phyloP scores from a whole-genome alignment of 306 rosid genomes.

The Lablab purpureus region DNA sequence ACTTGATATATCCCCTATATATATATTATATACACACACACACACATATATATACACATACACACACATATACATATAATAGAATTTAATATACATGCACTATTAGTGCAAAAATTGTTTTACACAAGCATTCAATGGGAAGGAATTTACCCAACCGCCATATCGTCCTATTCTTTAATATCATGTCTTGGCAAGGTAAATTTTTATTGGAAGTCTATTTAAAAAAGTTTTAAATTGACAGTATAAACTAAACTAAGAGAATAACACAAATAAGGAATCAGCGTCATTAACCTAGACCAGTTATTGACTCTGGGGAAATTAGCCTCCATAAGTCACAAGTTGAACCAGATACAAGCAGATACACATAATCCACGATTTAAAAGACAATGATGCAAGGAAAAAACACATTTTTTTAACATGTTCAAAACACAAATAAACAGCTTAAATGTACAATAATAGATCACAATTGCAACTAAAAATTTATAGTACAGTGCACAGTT shows the following conservation, averaged over 20 bases:
- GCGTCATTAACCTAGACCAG: neutral
- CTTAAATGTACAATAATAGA: neutral
- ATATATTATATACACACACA: too few relatives aligned
- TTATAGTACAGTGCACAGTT: neutral
- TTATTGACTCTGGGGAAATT: neutral
- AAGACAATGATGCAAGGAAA: neutral
- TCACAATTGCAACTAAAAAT: neutral
- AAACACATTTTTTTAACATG: neutral
- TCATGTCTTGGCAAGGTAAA: too few relatives aligned
- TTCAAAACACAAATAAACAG: neutral
- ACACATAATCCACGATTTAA: neutral
- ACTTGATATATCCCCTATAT: too few relatives aligned
- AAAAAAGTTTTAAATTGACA: too few relatives aligned
- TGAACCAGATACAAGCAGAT: neutral
- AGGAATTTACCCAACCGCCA: too few relatives aligned
- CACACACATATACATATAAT: too few relatives aligned
- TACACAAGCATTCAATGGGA: too few relatives aligned
- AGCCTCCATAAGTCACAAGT: neutral
- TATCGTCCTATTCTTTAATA: too few relatives aligned
- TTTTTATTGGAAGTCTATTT: neutral
- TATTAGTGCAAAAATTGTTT: neutral
- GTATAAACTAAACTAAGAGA: too few relatives aligned
- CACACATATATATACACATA: too few relatives aligned
- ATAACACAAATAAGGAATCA: neutral
- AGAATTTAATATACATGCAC: neutral